Evolutionary conservation across 148 eudicot genomes (phyloP).

Genomic region (Suaeda aralocaspica): DNA sequence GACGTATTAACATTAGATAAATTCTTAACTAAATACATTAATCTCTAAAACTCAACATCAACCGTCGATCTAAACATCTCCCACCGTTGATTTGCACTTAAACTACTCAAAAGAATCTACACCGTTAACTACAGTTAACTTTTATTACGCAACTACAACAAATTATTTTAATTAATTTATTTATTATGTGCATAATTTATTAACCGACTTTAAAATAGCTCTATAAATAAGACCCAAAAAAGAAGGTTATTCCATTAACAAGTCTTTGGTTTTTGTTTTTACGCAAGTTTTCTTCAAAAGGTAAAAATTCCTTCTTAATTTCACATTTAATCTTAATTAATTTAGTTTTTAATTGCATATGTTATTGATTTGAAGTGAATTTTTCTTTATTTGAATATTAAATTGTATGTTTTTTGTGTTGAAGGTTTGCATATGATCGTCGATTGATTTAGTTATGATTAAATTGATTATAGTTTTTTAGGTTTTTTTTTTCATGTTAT

Average conservation of each 20-base stretch:
- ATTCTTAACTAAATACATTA: too few relatives aligned
- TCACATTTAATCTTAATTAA: too few relatives aligned
- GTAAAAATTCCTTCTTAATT: too few relatives aligned
- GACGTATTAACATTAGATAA: background rate
- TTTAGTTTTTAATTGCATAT: background rate
- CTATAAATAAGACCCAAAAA: conserved; percentile 4
- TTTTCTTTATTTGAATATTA: background rate
- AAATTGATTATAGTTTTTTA: too few relatives aligned
- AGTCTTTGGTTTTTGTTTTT: background rate
- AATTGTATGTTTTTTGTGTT: background rate
- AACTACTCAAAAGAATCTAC: conserved; percentile 5
- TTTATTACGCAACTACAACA: conserved; percentile 4
- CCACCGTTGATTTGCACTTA: conserved; percentile 6
- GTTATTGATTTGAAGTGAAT: background rate
- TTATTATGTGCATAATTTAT: background rate
- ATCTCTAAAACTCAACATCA: background rate
- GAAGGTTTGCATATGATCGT: background rate
- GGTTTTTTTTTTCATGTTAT: too few relatives aligned
- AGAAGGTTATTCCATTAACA: background rate
- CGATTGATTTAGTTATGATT: background rate
- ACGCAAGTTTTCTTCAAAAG: background rate
- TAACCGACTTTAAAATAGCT: background rate
- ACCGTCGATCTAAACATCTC: background rate
- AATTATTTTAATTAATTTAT: background rate
- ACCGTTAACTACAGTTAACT: background rate